Evolutionary conservation across 1,284 basidiomycete species (phyloP), one percentile per base, ranked within the genome.

Genomic region (Marasmius oreades): DNA sequence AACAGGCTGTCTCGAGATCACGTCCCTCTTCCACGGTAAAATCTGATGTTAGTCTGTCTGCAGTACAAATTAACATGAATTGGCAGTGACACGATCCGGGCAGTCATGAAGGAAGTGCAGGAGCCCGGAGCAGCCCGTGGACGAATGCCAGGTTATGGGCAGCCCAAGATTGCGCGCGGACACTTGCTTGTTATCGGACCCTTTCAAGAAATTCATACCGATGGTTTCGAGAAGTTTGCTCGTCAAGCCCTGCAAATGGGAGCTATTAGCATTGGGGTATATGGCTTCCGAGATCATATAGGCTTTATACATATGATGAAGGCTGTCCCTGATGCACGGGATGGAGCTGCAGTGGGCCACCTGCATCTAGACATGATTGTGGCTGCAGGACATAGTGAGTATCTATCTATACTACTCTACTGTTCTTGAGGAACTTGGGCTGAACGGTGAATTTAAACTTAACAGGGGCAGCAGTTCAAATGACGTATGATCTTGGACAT

Each of bases 71-170:
- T n/a, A n/a, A n/a, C n/a, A n/a, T n/a, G n/a, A n/a, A n/a, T n/a
- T n/a, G n/a, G n/a, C 28, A 61, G 61, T n/a, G 59, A 62, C 37
- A 52, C 51, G 6, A 51, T 62, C n/a, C 50, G 55, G 16, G 31
- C 55, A 42, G 50, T 62, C 5, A 47, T 60, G 57, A 12, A 31
- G 12, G 31, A 53, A 37, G 45, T 5, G n/a, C 36, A 60, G 20
- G 44, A 50, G 10, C 57, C 58, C 4, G 57, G 51, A 1, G 59
- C 59, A 14, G 45, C 56, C 20, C 34, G 55, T 18, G 12, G 51
- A 44, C 53, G 64, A 1, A 65, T 65, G 36, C 64, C 66, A 5
- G 66, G 66, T n/a, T 20, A 45, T 24, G 18, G 36, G 12, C 50
- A 53, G 14, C 14, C n/a, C 5, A 43, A 46, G 26, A 54, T 59